Base-by-base conservation (phyloP, 441 rosid species). In the Euphorbia celastroides region DNA sequence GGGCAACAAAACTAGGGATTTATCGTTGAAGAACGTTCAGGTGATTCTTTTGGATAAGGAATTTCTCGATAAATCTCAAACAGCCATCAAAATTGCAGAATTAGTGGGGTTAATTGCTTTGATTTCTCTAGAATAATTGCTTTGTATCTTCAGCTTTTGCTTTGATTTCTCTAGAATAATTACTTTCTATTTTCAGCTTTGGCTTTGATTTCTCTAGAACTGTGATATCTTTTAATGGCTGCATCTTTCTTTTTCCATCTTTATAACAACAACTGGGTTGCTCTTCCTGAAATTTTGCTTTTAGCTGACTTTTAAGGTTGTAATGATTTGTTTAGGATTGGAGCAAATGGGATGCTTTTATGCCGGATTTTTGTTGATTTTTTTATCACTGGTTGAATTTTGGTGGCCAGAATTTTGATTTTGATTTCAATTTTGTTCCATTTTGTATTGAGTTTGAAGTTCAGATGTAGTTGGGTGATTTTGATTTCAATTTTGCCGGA, bases 41-140 rank as follows among this genome's bases (percentile, higher is more conserved):
- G 89, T 87, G 73, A 68, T 88, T 59, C 88, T 74, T 48, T 74
- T 88, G 64, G 91, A 87, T 72, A 81, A 82, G 55, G 92, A 90
- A 19, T 66, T 82, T 27, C 66, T 67, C 27, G 83, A 88, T 68
- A 87, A 79, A 64, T 66, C 81, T 10, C 86, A 72, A 64, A 70
- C 75, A 41, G 72, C 74, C 17, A 55, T 72, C 0, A 88, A 78
- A 77, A 76, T 90, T 13, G 77, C 70, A 28, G 94, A 90, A 65
- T 76, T 90, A 62, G 85, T 78, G 27, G 72, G 72, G 28, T 71
- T 82, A 64, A 72, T 90, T 8, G 92, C 84, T 80, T 44, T 74
- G 62, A 11, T 51, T 71, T 14, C 10, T 51, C 57, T 61, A 7
- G 8, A n/a, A n/a, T 4, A n/a, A n/a, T 38, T 38, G 38, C 38